Evolutionary conservation across 2,329 filamentous ascomycete genomes (phyloP), one percentile per base, ranked within the genome.

Genomic region (Clonostachys byssicola): DNA sequence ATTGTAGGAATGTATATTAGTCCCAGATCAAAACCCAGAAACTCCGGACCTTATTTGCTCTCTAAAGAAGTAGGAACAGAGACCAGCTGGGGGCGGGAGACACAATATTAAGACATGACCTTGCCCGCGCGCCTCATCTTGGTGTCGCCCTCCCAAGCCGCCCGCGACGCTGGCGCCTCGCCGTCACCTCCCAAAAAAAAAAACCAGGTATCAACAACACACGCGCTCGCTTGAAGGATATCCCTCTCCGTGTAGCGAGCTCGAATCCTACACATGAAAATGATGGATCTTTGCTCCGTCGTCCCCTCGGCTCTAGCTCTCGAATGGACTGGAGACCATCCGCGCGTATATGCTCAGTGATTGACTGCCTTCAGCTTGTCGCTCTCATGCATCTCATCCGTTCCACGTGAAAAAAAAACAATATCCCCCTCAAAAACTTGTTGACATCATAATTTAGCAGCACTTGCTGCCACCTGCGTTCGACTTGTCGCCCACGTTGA

Each of bases 401-500:
- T 30, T 30, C 23, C 23, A 30, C 23, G 23, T 30, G 12, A 23
- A 43, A 20, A n/a, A 23, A 20, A 42, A 23, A 42, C 8, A 17
- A 42, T 42, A 8, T 10, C 42, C 16, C 42, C 14, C 35, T 20
- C 30, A 36, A 14, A 13, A n/a, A 38, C 34, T 23, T 30, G 12
- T 42, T 36, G 17, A 18, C 20, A n/a, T 30, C 16, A 35, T 18
- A 17, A 35, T 63, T 73, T 83, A 95, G 66, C 89, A 95, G 75
- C 90, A 95, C 71, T 90, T 90, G 47, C 78, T 77, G 49, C 76
- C 53, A 46, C 73, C 70, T 50, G 75, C 75, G 43, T 75, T 74
- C 54, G 76, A 78, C 56, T 79, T 78, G 58, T 82, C 79, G 55
- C 80, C 78, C 59, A 92, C 86, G 63, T 84, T 88, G 58, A 92